Base-by-base conservation (phyloP, 139 green algal genomes). In the Pleodorina starrii region DNA sequence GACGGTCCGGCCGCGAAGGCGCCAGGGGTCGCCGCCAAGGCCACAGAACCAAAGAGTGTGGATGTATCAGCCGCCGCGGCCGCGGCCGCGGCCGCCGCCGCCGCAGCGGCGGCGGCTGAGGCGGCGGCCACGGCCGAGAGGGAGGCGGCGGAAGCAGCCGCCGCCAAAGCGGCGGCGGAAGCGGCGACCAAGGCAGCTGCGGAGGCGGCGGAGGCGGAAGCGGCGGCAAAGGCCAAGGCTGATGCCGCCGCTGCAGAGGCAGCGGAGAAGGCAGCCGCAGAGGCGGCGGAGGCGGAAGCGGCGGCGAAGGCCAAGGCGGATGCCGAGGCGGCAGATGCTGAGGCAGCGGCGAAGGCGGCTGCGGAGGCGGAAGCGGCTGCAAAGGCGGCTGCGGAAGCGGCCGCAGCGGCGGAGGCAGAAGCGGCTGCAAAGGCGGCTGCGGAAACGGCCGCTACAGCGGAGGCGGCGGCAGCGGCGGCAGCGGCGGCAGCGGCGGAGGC, bases 281-380 rank as follows among this genome's bases (percentile, higher is more conserved):
- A 17, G 32, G 35, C 51, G 35, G 77, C 46, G 11, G 87, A 46
- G 19, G 46, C 43, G 59, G 35, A 48, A 12, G 14, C n/a, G 38
- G n/a, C 29, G 36, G 78, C 87, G 46, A 68, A 81, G 35, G 72
- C 48, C 1, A 51, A 48, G 59, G 75, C 66, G 68, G 80, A 42
- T 16, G 80, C 80, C 0, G 72, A 12, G 36, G 77, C 51, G 50
- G 82, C 85, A 25, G 21, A 48, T 73, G 51, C n/a, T 44, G 71
- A 44, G 43, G 72, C 72, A 23, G 72, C 42, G 42, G 72, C 40
- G 54, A 17, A 54, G 71, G 85, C 35, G 40, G 50, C 73, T 77
- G 60, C 27, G 16, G 74, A 32, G 77, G 60, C 35, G 36, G 78
- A 73, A 35, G 78, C 78, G 12, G 78, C 36, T 0, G 78, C 60